Evolutionary conservation across 2,329 filamentous ascomycete genomes (phyloP), one percentile per base, ranked within the genome.

Genomic region (Neofusicoccum kwambonambiense): DNA sequence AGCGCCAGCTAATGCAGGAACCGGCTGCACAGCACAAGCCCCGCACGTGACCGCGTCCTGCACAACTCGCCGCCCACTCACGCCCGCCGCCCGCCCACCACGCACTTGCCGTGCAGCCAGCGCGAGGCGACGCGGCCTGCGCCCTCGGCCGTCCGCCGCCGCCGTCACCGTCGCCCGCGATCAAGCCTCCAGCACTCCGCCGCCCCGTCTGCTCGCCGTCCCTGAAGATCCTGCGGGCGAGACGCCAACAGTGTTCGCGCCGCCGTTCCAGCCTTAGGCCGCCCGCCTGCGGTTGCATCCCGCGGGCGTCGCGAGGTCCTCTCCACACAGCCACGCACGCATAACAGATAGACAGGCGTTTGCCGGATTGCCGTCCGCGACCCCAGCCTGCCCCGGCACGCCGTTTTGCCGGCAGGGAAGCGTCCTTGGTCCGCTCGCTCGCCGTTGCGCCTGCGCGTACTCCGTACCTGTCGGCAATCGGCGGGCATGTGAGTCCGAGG

Each of bases 1-100:
- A 12, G n/a, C 39, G 27, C n/a, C 54, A 34, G 39, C 54, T 58
- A 58, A 58, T 58, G 54, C 54, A 58, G 54, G 54, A 58, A 58
- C 54, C 39, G 22, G 39, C 39, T 45, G 54, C 54, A 58, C 39
- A 44, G 54, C 54, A 58, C 54, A 58, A 58, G 13, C 15, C 22
- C 39, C 5, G 22, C 54, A 58, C 54, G 54, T 58, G 54, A 58
- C 22, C 19, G 8, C n/a, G 3, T 6, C 41, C 9, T 58, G 54
- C 54, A 58, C 27, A 58, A 58, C 39, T 58, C 35, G 34, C 15
- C 8, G 34, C 3, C 50, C n/a, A 15, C 50, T 52, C 45, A 17
- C 45, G 6, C 45, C 5, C 34, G 15, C n/a, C 3, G 8, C 34
- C 50, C 52, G 15, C 27, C 12, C 39, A 31, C 13, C 54, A 31